Base-by-base conservation (phyloP, 345 rosid species). In the rapeseed (Brassica napus) region DNA sequence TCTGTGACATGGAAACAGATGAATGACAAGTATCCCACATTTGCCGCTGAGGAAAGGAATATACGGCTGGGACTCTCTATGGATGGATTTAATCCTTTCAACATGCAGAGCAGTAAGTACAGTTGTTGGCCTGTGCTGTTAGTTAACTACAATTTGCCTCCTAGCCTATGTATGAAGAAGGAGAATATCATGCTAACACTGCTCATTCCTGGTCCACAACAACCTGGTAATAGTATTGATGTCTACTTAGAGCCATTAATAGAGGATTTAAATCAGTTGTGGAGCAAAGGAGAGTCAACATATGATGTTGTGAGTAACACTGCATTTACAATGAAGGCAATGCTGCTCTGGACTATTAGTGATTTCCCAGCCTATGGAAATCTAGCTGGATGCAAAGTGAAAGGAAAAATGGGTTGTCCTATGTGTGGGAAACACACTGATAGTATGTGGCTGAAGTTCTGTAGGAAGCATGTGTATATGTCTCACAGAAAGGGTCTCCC, bases 381-480 rank as follows among this genome's bases (percentile, higher is more conserved):
- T 66, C 70, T 66, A 3, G 54, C 70, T 0, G 55, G 70, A 1
- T 66, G 69, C 52, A 66, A 34, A 37, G 54, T 66, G 2, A 66
- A 66, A 2, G 70, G 70, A 2, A 37, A 66, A 39, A 66, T 66
- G 32, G 55, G 54, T 0, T 66, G 70, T 37, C 70, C 70, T 16
- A 0, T 35, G 1, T 65, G 69, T 2, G 49, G 69, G 2, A 34
- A 65, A 35, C 9, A 8, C 24, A 23, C 24, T 21, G 23, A 21
- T 21, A 21, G 23, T 21, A 21, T 21, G 23, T 21, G 23, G 23
- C 23, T 21, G 23, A 21, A 21, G 23, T 21, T 21, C 23, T 21
- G 23, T 21, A 21, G 23, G 23, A 21, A 21, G 23, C 23, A 21
- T 21, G 23, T 21, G 23, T 21, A 21, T 21, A 21, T 21, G 23